Evolutionary conservation across 2,329 filamentous ascomycete genomes (phyloP).

Genomic region (Ophiobolus disseminans): DNA sequence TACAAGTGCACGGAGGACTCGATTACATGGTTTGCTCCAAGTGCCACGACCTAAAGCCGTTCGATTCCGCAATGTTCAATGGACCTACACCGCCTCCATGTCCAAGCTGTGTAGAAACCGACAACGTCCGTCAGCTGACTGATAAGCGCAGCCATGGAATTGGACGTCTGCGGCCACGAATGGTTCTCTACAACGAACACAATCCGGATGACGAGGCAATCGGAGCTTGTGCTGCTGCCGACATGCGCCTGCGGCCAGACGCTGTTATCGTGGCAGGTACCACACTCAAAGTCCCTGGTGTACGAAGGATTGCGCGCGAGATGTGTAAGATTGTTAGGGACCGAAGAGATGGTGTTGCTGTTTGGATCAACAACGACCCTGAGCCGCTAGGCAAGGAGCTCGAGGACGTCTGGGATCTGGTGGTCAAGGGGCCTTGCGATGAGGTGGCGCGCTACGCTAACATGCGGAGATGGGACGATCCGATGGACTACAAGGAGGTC

Average conservation of each 20-base stretch:
- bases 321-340: conserved; percentile 87
- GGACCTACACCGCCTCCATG: conserved; percentile 86
- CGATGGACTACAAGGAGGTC: conserved; percentile 41
- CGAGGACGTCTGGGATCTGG: conserved; percentile 90
- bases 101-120: conserved; percentile 73
- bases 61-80: conserved; percentile 80
- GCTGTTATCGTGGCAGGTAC: conserved; percentile 95
- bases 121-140: conserved; percentile 76
- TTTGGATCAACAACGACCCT: conserved; percentile 92
- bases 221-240: conserved; percentile 84
- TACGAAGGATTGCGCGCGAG: conserved; percentile 86
- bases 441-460: conserved; percentile 78
- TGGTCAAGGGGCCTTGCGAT: conserved; percentile 87
- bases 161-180: conserved; percentile 85
- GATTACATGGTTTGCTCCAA: conserved; percentile 98
- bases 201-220: conserved; percentile 98
- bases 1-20: conserved; percentile 92
- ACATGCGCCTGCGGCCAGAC: conserved; percentile 84
- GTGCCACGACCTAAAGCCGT: conserved; percentile 77
- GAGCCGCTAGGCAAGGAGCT: conserved; percentile 84
- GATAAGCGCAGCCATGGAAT: conserved; percentile 94
- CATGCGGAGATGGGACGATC: conserved; percentile 65
- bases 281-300: conserved; percentile 92
- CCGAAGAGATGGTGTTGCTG: conserved; percentile 81
- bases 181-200: conserved; percentile 96